Evolutionary conservation across 208 protist genomes (phyloP), one percentile per base, ranked within the genome.

Genomic region (Strigomonas culicis): DNA sequence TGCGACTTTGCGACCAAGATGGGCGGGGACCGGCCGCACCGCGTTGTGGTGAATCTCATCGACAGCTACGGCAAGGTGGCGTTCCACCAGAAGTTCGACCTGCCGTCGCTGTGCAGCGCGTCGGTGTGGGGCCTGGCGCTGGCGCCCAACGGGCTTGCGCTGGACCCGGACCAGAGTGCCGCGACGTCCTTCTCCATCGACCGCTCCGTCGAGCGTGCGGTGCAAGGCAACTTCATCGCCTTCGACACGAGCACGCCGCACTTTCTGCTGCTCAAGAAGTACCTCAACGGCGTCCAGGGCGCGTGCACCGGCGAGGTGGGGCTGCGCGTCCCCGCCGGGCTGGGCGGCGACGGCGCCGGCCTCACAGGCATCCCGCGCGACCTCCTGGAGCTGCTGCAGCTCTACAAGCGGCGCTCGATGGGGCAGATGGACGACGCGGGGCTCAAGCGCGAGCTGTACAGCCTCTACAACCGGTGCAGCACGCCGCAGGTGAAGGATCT

Each of bases 51-150:
- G 43, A 80, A 68, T 39, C 67, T 94, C n/a, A 25, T 94, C 4
- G 76, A 91, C 66, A 22, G 46, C 43, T 56, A 62, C 27, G 84
- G 84, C 24, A 56, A 72, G 13, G 64, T 85, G 2, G 80, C 80
- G 15, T 94, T 91, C 62, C 82, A 90, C 63, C 88, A 94, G 67
- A 78, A 84, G 63, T 64, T 94, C 4, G 67, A 75, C 2, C 49
- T 94, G 6, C 88, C 88, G 6, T 60, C 84, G 4, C 74, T 88
- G 67, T 39, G 52, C 52, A 66, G 56, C 11, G 65, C 80, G 22
- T 19, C 68, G 1, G 49, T 75, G 24, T 94, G 88, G 88, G 80
- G 80, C 1, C 32, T 94, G 24, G 74, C 71, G 28, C 52, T 94
- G 55, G 81, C 89, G 72, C 74, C 84, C 46, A 74, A 72, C 58